Evolutionary conservation across 2,329 filamentous ascomycete species (phyloP).

Genomic region (Diaporthe sp.): DNA sequence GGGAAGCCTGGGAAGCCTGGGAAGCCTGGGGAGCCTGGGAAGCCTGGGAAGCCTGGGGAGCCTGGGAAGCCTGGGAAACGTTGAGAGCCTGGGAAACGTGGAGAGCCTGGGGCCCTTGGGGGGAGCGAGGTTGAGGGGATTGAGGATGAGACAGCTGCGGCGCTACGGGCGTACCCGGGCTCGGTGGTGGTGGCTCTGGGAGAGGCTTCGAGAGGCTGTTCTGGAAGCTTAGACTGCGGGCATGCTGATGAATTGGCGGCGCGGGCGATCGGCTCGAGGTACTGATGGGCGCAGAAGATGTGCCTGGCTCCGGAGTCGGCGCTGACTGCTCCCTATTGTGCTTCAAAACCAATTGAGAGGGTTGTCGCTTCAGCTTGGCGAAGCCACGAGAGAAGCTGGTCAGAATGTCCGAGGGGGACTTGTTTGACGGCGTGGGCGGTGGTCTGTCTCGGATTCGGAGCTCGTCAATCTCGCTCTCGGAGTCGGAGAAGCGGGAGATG

Average conservation of each 20-base stretch:
- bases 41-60: not conserved
- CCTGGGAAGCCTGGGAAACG: not conserved
- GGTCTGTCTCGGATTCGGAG: slow-evolving; percentile 43
- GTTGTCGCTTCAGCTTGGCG: slow-evolving; percentile 54
- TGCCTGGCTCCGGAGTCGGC: slow-evolving; percentile 40
- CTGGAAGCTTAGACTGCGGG: slow-evolving; percentile 63
- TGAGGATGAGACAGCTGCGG: slow-evolving; percentile 38
- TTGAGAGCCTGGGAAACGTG: not conserved
- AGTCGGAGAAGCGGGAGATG: slow-evolving; percentile 55
- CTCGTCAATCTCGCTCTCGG: slow-evolving; percentile 50
- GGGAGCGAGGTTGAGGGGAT: slow-evolving; percentile 23
- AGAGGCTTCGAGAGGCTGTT: slow-evolving; percentile 68
- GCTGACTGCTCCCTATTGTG: slow-evolving; percentile 44
- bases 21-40: slow-evolving; percentile 8
- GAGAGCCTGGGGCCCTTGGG: not conserved
- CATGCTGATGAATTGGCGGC: slow-evolving; percentile 55
- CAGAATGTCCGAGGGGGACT: slow-evolving; percentile 59
- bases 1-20: not conserved
- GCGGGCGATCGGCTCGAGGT: slow-evolving; percentile 36
- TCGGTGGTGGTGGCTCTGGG: slow-evolving; percentile 59
- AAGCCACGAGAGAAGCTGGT: slow-evolving; percentile 63
- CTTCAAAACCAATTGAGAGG: slow-evolving; percentile 52
- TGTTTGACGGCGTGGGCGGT: slow-evolving; percentile 45
- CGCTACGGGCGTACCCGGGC: slow-evolving; percentile 46
- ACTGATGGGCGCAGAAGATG: slow-evolving; percentile 42